These are phyloP conservation scores for Colletotrichum plurivorum DNA, from an alignment of 2,329 filamentous ascomycete genomes.

Conservation along the genomic window DNA sequence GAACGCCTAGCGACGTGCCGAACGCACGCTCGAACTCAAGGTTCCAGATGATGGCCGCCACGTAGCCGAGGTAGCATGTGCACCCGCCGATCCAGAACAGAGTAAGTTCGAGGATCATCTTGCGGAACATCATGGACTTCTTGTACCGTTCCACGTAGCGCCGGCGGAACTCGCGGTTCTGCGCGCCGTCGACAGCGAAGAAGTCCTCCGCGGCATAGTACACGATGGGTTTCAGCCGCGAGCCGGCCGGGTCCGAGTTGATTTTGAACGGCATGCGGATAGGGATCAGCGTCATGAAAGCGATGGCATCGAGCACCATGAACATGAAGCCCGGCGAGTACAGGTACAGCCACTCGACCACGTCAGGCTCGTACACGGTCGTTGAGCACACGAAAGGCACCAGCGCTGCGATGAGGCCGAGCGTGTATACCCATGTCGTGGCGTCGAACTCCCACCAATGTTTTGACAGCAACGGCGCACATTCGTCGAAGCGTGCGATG, in stretches of 20 bases:
- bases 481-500: slow-evolving; percentile 31
- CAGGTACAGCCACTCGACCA: slow-evolving; percentile 38
- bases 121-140: slow-evolving; percentile 39
- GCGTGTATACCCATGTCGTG: slow-evolving; percentile 36
- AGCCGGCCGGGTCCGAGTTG: slow-evolving; percentile 37
- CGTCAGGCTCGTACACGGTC: slow-evolving; percentile 33
- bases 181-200: slow-evolving; percentile 38
- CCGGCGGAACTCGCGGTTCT: slow-evolving; percentile 38
- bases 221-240: slow-evolving; percentile 36
- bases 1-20: slow-evolving; percentile 29
- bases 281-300: slow-evolving; percentile 33
- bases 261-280: slow-evolving; percentile 36
- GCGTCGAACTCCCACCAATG: slow-evolving; percentile 37
- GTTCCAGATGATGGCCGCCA: slow-evolving; percentile 37
- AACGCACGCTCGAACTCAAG: slow-evolving; percentile 37
- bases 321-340: slow-evolving; percentile 38
- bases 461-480: slow-evolving; percentile 36
- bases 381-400: slow-evolving; percentile 37
- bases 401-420: slow-evolving; percentile 36
- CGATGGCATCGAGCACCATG: slow-evolving; percentile 37
- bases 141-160: slow-evolving; percentile 35
- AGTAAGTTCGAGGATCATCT: slow-evolving; percentile 38
- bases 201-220: slow-evolving; percentile 40
- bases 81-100: slow-evolving; percentile 39
- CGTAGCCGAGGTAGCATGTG: slow-evolving; percentile 32